phyloP scores from a whole-genome alignment of 352 stramenopile species.

The Phytophthora fragariae region DNA sequence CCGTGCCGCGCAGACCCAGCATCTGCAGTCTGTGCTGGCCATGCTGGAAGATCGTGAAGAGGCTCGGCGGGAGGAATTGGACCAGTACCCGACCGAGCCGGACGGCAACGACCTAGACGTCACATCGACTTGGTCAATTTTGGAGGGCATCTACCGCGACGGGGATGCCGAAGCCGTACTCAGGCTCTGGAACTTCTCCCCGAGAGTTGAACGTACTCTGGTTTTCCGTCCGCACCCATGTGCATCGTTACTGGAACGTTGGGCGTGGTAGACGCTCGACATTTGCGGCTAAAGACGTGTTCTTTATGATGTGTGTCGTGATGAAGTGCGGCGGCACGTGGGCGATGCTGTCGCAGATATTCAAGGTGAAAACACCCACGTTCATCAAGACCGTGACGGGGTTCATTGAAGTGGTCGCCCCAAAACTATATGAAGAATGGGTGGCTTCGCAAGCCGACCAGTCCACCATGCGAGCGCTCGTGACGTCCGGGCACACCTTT shows the following conservation, averaged over 20 bases:
- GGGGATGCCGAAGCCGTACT: not conserved
- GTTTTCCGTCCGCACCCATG: not conserved
- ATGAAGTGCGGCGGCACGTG: not conserved
- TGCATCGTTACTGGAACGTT: constrained; percentile 13
- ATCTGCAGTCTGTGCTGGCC: not conserved
- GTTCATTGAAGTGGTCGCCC: not conserved
- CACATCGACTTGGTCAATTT: constrained; percentile 1
- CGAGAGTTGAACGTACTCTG: constrained; percentile 1
- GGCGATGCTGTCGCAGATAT: not conserved
- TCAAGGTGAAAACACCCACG: not conserved
- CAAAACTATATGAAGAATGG: not conserved
- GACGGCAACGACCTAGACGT: not conserved
- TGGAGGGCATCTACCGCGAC: not conserved
- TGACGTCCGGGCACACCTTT: not conserved
- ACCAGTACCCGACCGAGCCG: not conserved
- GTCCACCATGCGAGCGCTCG: not conserved
- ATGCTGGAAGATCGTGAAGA: not conserved
- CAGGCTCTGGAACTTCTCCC: constrained; percentile 2
- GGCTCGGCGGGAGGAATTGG: not conserved
- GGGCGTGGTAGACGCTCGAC: not conserved
- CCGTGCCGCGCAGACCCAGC: not conserved
- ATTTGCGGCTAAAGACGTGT: not conserved
- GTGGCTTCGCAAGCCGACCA: not conserved
- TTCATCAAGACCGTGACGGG: not conserved
- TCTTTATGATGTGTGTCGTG: constrained; percentile 3